A percentile compares a stretch with the other conserved stretches of the same genome.
Evolutionary conservation across 345 rosid species (phyloP).

Genomic region (Pugionium dolabratum): DNA sequence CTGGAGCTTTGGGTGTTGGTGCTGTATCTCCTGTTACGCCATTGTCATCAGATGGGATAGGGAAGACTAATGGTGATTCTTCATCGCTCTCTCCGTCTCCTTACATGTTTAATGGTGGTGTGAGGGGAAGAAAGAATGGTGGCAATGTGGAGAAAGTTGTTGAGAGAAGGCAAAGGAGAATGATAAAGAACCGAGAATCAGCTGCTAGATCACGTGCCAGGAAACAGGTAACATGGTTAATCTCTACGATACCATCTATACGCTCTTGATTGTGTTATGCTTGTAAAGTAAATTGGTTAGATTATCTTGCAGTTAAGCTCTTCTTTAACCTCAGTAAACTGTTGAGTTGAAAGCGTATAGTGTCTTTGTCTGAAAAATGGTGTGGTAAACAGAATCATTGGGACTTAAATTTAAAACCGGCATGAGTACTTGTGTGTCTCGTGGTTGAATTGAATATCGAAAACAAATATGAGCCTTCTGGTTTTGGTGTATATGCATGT

Average conservation of each 20-base stretch:
- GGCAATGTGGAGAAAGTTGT: conserved; percentile 86
- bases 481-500: conserved; percentile 33
- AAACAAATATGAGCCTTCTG: conserved; percentile 21
- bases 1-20: conserved; percentile 44
- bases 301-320: conserved; percentile 14
- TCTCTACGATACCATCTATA: background rate
- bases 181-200: conserved; percentile 75
- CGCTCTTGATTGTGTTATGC: background rate
- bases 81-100: conserved; percentile 85
- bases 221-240: conserved; percentile 66
- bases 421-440: conserved; percentile 16
- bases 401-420: conserved; percentile 29
- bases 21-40: conserved; percentile 76
- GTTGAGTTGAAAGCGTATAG: background rate
- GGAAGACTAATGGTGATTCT: conserved; percentile 75
- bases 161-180: conserved; percentile 98
- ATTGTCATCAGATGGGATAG: conserved; percentile 71
- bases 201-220: conserved; percentile 99
- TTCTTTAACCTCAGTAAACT: background rate
- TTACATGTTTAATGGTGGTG: conserved; percentile 65
- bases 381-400: background rate
- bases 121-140: conserved; percentile 68
- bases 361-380: background rate
- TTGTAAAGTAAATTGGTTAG: background rate
- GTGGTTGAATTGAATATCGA: conserved; percentile 15